These are phyloP conservation scores for Fusarium hainanense DNA, from an alignment of 2,329 filamentous ascomycete species.

Conservation along the genomic window DNA sequence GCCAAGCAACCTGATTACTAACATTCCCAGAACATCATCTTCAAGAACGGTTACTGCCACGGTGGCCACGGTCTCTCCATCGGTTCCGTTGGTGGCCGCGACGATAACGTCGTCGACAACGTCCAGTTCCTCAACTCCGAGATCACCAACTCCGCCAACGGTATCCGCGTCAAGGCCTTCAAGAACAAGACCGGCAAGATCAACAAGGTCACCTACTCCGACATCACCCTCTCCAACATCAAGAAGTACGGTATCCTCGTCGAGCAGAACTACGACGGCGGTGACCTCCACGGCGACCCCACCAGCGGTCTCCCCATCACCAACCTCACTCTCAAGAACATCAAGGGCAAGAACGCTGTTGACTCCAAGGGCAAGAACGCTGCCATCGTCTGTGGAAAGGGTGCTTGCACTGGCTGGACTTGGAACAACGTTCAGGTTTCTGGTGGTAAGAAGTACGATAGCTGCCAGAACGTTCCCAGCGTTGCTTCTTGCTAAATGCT, in stretches of 20 bases:
- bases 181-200: conserved; percentile 58
- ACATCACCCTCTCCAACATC: conserved; percentile 56
- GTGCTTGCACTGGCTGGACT: conserved; percentile 60
- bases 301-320: conserved; percentile 63
- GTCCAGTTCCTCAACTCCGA: conserved; percentile 61
- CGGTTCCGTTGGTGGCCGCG: conserved; percentile 58
- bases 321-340: conserved; percentile 54
- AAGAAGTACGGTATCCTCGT: conserved; percentile 51
- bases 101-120: conserved; percentile 63
- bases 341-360: conserved; percentile 56
- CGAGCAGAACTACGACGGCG: conserved; percentile 61
- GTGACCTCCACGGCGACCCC: conserved; percentile 56
- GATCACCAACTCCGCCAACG: conserved; percentile 64
- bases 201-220: conserved; percentile 56
- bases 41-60: conserved; percentile 57
- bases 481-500: conserved; percentile 29
- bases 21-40: conserved; percentile 53
- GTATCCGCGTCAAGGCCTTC: conserved; percentile 61
- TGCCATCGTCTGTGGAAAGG: conserved; percentile 64
- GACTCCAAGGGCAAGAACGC: conserved; percentile 53
- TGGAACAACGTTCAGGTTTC: conserved; percentile 62
- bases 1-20: fast-evolving
- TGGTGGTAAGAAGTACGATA: conserved; percentile 58
- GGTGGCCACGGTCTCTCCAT: conserved; percentile 58
- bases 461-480: conserved; percentile 48